A percentile compares a stretch with the other conserved stretches of the same genome.
These are phyloP conservation scores for Neonectria ditissima DNA, from an alignment of 2,329 filamentous ascomycete genomes.

Conservation along the genomic window DNA sequence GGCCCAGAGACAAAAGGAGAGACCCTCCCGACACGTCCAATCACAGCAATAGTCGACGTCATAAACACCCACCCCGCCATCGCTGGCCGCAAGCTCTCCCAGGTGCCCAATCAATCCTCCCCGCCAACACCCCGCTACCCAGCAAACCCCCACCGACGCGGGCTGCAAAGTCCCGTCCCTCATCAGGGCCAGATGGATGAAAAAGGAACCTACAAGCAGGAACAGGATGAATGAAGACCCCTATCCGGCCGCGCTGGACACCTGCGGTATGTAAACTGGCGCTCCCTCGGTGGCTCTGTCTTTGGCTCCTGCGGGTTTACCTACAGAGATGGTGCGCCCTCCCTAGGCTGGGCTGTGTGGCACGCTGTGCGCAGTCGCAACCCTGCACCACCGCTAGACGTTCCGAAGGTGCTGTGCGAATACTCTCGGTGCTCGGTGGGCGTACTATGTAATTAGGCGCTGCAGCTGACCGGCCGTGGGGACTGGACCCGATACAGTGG, in stretches of 20 bases:
- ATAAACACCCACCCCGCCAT: conserved; percentile 34
- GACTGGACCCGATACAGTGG: conserved; percentile 13
- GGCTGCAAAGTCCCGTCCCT: not conserved
- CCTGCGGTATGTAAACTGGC: not conserved
- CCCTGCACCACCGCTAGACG: not conserved
- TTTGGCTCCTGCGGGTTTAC: not conserved
- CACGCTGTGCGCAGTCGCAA: not conserved
- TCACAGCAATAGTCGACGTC: conserved; percentile 38
- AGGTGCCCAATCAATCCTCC: not conserved
- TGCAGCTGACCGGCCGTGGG: conserved; percentile 13
- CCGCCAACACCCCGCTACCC: not conserved
- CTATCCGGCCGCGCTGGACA: not conserved
- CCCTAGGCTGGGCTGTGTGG: not conserved
- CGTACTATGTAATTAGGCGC: too few species aligned
- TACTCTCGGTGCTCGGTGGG: not conserved
- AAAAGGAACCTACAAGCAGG: too few species aligned
- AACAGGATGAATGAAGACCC: not conserved
- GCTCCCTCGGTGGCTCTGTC: not conserved
- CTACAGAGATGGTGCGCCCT: not conserved
- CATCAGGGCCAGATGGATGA: not conserved
- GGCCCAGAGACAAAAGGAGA: not conserved
- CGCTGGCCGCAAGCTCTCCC: not conserved
- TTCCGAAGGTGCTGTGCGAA: not conserved
- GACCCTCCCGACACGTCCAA: too few species aligned
- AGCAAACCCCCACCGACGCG: not conserved